Conservation (phyloP, 768 basidiomycete genomes). For the Harrya chromipes region DNA sequence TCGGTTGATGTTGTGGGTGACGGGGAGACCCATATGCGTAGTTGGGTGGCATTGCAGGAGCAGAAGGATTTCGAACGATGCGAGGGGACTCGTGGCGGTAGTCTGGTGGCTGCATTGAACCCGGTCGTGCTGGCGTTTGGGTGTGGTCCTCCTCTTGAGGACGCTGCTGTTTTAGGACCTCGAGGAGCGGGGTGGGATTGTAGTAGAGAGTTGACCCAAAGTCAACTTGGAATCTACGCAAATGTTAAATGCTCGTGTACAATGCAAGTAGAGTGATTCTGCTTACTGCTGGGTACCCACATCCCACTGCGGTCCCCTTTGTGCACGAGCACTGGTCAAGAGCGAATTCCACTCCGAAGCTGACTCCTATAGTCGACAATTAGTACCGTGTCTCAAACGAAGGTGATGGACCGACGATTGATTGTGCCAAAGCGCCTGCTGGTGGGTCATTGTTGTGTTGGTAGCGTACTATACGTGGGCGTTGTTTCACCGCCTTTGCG, state of each 20-base stretch:
- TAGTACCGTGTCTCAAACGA: not conserved
- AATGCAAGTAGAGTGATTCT: not conserved
- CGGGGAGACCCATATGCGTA: constrained; percentile 31
- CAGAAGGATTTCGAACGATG: constrained; percentile 30
- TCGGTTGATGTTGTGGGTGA: constrained; percentile 29
- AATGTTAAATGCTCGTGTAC: not conserved
- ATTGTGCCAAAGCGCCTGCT: constrained; percentile 46
- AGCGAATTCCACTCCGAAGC: constrained; percentile 87
- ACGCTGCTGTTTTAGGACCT: constrained; percentile 43
- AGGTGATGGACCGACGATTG: constrained; percentile 51
- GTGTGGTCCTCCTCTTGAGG: constrained; percentile 28
- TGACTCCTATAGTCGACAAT: constrained; percentile 46
- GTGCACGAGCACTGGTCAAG: constrained; percentile 72
- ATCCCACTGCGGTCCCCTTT: constrained; percentile 86
- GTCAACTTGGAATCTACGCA: constrained; percentile 69
- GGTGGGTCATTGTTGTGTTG: constrained; percentile 59
- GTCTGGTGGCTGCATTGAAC: constrained; percentile 33
- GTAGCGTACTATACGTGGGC: constrained; percentile 30
- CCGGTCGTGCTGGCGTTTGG: constrained; percentile 17
- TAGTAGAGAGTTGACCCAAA: constrained; percentile 70
- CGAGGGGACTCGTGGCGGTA: constrained; percentile 34
- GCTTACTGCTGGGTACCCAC: constrained; percentile 81
- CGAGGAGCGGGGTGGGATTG: constrained; percentile 58
- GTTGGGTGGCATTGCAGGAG: constrained; percentile 26
- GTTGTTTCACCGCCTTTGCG: constrained; percentile 43